These are phyloP conservation scores for Stephania cephalantha DNA, from an alignment of 164 flowering plant species.

Conservation along the genomic window DNA sequence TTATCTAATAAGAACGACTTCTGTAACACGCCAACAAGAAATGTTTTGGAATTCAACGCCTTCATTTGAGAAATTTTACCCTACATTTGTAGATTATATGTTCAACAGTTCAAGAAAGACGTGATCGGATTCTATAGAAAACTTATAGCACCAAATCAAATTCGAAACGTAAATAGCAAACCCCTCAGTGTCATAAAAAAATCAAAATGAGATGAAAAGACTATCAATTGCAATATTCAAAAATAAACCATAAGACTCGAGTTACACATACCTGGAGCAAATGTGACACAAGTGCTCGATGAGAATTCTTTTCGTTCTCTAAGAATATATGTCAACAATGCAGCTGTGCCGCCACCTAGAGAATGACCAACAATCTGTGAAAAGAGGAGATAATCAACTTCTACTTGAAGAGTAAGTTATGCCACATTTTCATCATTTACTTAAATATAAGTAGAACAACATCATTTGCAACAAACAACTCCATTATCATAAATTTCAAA, in stretches of 20 bases:
- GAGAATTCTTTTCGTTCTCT: constrained; percentile 82
- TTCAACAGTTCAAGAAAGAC: too few relatives aligned
- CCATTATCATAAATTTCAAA: too few relatives aligned
- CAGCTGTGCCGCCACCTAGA: constrained; percentile 98
- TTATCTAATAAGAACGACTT: too few relatives aligned
- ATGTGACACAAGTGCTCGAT: constrained; percentile 70
- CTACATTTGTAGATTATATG: too few relatives aligned
- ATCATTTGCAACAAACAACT: not conserved
- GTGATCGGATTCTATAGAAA: too few relatives aligned
- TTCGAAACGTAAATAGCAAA: too few relatives aligned
- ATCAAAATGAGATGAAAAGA: not conserved
- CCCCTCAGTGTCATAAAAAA: too few relatives aligned
- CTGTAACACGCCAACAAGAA: too few relatives aligned
- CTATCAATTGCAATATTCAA: not conserved
- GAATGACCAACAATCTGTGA: constrained; percentile 92
- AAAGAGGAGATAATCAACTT: not conserved
- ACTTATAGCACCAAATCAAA: too few relatives aligned
- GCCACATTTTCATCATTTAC: not conserved
- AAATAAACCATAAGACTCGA: not conserved
- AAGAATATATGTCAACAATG: constrained; percentile 81
- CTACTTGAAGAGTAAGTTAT: not conserved
- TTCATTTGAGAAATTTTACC: too few relatives aligned
- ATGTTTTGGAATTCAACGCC: too few relatives aligned
- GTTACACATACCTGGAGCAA: constrained; percentile 75
- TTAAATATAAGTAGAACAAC: not conserved